A percentile compares a stretch with the other conserved stretches of the same genome.
Evolutionary conservation across 2,329 filamentous ascomycete genomes (phyloP).

Genomic region (Orbilia ellipsospora): DNA sequence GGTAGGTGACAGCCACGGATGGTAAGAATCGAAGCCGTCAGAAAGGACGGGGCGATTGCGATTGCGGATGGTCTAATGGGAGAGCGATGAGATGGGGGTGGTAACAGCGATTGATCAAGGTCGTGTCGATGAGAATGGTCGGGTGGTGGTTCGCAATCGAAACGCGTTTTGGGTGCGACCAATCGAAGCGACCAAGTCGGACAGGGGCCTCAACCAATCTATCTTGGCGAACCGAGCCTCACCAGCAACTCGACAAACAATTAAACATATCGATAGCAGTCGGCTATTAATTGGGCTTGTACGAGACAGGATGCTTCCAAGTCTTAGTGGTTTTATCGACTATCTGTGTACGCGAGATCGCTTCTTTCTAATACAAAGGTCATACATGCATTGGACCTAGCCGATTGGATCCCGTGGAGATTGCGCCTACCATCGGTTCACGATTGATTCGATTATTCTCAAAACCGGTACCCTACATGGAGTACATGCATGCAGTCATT

Average conservation of each 20-base stretch:
- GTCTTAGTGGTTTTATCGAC: no score
- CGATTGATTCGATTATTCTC: constrained; percentile 7
- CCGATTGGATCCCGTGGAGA: no score
- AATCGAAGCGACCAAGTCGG: constrained; percentile 16
- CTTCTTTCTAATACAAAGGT: no score
- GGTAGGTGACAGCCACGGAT: not conserved
- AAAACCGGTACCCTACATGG: not conserved
- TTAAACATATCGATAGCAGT: no score
- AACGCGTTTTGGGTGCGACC: constrained; percentile 49
- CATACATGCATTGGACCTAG: no score
- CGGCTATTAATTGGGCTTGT: no score
- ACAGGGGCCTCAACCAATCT: not conserved
- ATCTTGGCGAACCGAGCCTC: constrained; percentile 11
- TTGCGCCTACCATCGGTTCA: constrained; percentile 11
- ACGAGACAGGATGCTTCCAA: no score
- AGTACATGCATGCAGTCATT: not conserved
- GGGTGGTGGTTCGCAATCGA: constrained; percentile 24
- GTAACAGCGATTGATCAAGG: not conserved
- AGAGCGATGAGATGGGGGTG: not conserved
- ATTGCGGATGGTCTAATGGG: not conserved
- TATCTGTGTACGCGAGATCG: no score
- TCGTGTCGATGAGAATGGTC: constrained; percentile 36
- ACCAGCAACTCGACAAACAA: not conserved
- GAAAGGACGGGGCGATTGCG: not conserved
- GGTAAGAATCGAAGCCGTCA: not conserved